These are phyloP conservation scores for Echinosophora koreensis DNA, from an alignment of 306 rosid species.

Conservation along the genomic window DNA sequence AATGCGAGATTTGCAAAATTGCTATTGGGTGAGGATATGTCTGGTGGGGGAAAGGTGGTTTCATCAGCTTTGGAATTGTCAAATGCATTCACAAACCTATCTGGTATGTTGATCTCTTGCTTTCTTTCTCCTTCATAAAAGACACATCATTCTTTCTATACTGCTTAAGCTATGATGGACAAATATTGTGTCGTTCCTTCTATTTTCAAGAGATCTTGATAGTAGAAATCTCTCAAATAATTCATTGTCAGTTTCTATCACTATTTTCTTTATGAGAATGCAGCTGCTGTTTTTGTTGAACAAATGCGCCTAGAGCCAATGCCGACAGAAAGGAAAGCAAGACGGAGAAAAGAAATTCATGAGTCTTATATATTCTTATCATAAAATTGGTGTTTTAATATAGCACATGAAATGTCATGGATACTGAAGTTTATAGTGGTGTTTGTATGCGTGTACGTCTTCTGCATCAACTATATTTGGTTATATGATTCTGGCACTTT, in stretches of 20 bases:
- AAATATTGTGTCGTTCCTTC: conserved; percentile 35
- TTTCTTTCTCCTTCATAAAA: background rate
- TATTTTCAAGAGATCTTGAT: conserved; percentile 28
- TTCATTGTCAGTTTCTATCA: conserved; percentile 29
- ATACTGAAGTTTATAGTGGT: no score
- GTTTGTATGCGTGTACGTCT: no score
- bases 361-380: no score
- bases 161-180: conserved; percentile 23
- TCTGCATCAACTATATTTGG: no score
- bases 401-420: no score
- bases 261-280: conserved; percentile 45
- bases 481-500: no score
- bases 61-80: conserved; percentile 96
- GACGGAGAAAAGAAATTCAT: conserved; percentile 92
- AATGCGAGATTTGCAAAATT: conserved; percentile 92
- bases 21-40: conserved; percentile 97
- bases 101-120: no score
- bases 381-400: no score
- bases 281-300: conserved; percentile 97
- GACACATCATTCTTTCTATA: background rate
- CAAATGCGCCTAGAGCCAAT: conserved; percentile 89
- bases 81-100: conserved; percentile 96
- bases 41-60: conserved; percentile 99
- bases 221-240: conserved; percentile 40
- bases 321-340: conserved; percentile 72